Conservation (phyloP, 768 basidiomycete species). For the Lepiota subincarnata region DNA sequence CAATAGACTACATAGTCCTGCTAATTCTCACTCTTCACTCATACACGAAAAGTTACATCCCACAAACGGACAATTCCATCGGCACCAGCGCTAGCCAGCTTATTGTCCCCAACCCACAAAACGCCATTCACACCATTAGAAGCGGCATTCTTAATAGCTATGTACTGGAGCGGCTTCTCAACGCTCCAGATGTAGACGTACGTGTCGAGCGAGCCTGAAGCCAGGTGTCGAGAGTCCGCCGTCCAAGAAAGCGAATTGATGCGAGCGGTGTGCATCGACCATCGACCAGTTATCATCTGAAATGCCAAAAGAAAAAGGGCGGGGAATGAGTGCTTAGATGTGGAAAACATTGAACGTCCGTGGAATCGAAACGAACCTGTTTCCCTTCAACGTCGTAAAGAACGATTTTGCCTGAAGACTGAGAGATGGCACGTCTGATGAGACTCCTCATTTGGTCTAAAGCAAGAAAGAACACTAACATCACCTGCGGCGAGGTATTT, state of each 20-base stretch:
- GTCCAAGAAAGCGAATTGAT: conserved; percentile 79
- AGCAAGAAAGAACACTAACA: conserved; percentile 43
- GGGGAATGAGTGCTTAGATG: not conserved
- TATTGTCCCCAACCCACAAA: conserved; percentile 63
- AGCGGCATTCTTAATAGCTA: conserved; percentile 81
- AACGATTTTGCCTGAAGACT: conserved; percentile 81
- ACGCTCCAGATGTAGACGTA: conserved; percentile 88
- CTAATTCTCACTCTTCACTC: not conserved
- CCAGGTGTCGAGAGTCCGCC: conserved; percentile 68
- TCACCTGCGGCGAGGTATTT: conserved; percentile 77
- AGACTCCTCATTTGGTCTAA: not conserved
- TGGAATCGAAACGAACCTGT: conserved; percentile 38
- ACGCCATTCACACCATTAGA: conserved; percentile 83
- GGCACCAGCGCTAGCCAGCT: conserved; percentile 69
- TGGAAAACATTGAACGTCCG: not conserved
- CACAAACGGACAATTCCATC: conserved; percentile 79
- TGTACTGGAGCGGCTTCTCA: conserved; percentile 62
- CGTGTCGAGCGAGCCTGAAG: conserved; percentile 90
- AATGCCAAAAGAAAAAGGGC: not conserved
- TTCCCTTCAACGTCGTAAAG: conserved; percentile 69
- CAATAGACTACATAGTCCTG: not conserved
- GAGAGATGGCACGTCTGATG: conserved; percentile 2
- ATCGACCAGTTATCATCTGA: conserved; percentile 67
- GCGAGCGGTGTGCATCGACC: conserved; percentile 84
- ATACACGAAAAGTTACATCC: conserved; percentile 51